Conservation (phyloP, 176 grass and related monocot species). For the Eragrostis curvula region DNA sequence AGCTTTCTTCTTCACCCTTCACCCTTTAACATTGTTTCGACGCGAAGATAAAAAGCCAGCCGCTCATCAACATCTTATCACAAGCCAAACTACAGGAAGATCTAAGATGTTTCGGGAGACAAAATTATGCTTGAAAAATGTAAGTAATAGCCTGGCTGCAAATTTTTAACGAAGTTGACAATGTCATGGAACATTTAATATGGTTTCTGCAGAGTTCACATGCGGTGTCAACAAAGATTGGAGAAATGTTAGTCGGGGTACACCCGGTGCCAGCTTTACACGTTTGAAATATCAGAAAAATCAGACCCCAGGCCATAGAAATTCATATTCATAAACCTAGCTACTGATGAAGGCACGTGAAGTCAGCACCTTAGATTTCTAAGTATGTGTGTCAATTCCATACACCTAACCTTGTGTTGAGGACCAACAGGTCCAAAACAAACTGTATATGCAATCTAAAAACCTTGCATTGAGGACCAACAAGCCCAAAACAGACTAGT, state of each 20-base stretch:
- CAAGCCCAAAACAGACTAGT: background rate
- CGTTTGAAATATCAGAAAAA: background rate
- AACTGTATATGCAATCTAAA: background rate
- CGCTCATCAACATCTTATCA: conserved; percentile 23
- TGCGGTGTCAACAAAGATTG: background rate
- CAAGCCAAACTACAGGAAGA: conserved; percentile 18
- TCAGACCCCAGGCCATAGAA: background rate
- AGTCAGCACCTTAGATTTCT: background rate
- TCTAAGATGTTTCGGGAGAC: conserved; percentile 1
- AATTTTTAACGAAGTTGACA: background rate
- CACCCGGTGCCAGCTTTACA: background rate
- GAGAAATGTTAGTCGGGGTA: background rate
- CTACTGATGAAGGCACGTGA: background rate
- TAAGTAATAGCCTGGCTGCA: background rate
- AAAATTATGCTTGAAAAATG: background rate
- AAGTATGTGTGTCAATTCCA: background rate
- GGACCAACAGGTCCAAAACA: background rate
- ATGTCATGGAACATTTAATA: background rate
- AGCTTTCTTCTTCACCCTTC: conserved; percentile 59
- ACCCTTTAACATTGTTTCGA: conserved; percentile 59
- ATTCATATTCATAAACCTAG: background rate
- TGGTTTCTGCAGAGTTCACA: background rate
- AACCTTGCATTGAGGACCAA: background rate
- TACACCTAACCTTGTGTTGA: background rate
- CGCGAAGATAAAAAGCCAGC: conserved; percentile 41